Conservation (phyloP, 306 rosid species). For the Biancaea sappan region DNA sequence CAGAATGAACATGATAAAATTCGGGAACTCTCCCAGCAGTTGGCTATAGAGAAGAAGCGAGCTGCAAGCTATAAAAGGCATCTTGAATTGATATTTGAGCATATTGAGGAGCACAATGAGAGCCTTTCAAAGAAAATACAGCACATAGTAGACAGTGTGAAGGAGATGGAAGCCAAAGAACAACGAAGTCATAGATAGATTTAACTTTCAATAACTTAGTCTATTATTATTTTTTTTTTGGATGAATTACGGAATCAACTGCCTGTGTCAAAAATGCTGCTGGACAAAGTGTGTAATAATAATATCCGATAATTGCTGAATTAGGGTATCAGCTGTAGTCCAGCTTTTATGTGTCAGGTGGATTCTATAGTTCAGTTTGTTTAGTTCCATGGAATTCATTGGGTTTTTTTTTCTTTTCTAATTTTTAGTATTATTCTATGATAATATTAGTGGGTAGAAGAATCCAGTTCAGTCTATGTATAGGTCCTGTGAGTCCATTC, state of each 20-base stretch:
- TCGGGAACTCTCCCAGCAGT: conserved; percentile 85
- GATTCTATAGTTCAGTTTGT: conserved; percentile 43
- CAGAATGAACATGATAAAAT: conserved; percentile 91
- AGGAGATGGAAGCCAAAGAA: conserved; percentile 75
- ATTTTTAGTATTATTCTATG: not conserved
- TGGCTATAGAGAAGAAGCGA: conserved; percentile 85
- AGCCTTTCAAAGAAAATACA: conserved; percentile 85
- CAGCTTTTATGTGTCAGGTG: conserved; percentile 44
- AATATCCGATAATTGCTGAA: conserved; percentile 39
- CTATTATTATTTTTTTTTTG: conserved; percentile 5
- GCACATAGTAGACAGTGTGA: conserved; percentile 83
- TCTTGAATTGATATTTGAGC: conserved; percentile 86
- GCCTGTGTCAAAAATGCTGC: conserved; percentile 32
- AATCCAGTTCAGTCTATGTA: conserved; percentile 46
- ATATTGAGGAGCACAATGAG: conserved; percentile 85
- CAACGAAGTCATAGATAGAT: conserved; percentile 58
- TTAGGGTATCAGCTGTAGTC: conserved; percentile 30
- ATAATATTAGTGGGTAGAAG: conserved; percentile 33
- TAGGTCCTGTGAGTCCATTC: conserved; percentile 41
- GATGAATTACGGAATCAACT: conserved; percentile 27
- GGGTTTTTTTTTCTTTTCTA: not conserved
- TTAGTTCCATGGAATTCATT: conserved; percentile 51
- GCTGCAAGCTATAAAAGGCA: conserved; percentile 89
- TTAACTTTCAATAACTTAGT: conserved; percentile 23
- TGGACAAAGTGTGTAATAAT: conserved; percentile 31